phyloP scores from a whole-genome alignment of 1,284 basidiomycete species.

The Cryptococcus amylolentus region DNA sequence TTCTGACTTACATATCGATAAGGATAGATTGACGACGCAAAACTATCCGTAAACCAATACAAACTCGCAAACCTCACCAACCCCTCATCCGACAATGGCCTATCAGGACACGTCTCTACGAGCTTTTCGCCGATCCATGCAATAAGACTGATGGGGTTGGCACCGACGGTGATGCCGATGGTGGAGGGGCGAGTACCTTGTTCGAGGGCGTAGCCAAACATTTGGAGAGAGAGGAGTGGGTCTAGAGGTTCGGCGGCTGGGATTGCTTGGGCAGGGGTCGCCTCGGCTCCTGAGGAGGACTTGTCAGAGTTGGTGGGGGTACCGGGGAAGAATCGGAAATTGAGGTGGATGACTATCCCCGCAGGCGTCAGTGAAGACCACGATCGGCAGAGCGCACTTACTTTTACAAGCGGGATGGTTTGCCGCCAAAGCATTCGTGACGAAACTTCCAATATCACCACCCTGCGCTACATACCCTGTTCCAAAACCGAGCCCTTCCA shows the following conservation, averaged over 20 bases:
- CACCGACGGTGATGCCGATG: conserved; percentile 43
- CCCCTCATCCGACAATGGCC: conserved; percentile 25
- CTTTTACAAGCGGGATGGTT: conserved; percentile 27
- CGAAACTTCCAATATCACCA: conserved; percentile 42
- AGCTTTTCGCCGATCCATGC: conserved; percentile 53
- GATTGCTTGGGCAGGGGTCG: conserved; percentile 22
- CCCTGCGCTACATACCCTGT: conserved; percentile 44
- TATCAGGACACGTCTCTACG: conserved; percentile 43
- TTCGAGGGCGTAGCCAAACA: conserved; percentile 21
- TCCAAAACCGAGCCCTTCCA: conserved; percentile 44
- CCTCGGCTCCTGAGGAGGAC: conserved; percentile 4
- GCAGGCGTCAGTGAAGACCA: no score
- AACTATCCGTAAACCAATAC: conserved; percentile 50
- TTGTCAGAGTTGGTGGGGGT: background rate
- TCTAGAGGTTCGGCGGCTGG: conserved; percentile 1
- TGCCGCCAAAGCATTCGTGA: conserved; percentile 24
- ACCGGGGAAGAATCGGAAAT: background rate
- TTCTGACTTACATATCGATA: conserved; percentile 44
- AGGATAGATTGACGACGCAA: conserved; percentile 48
- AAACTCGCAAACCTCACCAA: conserved; percentile 46
- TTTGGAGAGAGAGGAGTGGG: background rate
- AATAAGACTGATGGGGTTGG: conserved; percentile 46
- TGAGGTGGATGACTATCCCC: background rate
- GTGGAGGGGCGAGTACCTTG: conserved; percentile 48
- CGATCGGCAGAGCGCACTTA: background rate